These are phyloP conservation scores for Chionographis japonica DNA, from an alignment of 106 monocot genomes.

Conservation along the genomic window DNA sequence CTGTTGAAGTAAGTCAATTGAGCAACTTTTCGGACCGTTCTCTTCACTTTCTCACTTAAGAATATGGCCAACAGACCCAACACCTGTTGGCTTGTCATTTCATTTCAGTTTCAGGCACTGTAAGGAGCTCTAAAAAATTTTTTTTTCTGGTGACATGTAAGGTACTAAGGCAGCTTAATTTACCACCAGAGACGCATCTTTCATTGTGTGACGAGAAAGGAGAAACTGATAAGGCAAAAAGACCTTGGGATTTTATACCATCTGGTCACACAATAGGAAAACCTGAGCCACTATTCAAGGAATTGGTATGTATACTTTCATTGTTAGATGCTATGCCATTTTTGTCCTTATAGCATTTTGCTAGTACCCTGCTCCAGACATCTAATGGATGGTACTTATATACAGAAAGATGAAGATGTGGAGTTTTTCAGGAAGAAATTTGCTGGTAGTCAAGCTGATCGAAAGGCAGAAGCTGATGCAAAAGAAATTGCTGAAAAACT, in stretches of 20 bases:
- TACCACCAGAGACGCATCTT: conserved; percentile 37
- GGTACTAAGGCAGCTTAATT: conserved; percentile 87
- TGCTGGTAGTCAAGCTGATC: conserved; percentile 96
- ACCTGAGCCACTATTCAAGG: conserved; percentile 84
- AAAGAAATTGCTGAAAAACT: conserved; percentile 62
- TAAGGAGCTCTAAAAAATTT: conserved; percentile 6
- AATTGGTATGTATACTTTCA: conserved; percentile 51
- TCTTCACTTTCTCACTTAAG: not conserved
- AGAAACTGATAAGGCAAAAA: conserved; percentile 54
- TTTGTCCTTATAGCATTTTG: not conserved
- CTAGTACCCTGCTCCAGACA: not conserved
- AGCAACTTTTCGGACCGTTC: not conserved
- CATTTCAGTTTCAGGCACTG: not conserved
- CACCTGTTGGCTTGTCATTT: not conserved
- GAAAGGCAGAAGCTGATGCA: conserved; percentile 68
- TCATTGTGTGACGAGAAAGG: conserved; percentile 69
- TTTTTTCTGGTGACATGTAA: conserved; percentile 20
- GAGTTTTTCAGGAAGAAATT: conserved; percentile 68
- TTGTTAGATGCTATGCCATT: not conserved
- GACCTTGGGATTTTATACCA: conserved; percentile 77
- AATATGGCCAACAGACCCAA: not conserved
- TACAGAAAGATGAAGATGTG: conserved; percentile 91
- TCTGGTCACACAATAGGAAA: conserved; percentile 87
- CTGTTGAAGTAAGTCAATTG: conserved; percentile 52
- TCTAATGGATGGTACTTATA: not conserved